Conservation (phyloP, 164 flowering plant species). For the Umbilicus rupestris region DNA sequence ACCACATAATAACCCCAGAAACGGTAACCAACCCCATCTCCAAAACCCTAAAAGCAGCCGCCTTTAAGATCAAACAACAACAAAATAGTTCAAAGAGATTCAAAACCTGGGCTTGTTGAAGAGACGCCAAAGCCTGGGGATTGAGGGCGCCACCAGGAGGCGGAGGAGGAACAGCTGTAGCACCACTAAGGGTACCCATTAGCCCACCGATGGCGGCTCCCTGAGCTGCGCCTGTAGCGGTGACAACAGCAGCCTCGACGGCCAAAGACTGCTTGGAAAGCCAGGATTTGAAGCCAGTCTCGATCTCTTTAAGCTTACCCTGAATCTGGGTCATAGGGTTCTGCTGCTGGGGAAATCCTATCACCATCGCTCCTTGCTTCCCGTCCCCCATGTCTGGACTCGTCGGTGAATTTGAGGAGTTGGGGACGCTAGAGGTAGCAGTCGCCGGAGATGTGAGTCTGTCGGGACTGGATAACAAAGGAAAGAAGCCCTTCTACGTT, state of each 20-base stretch:
- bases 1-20: not conserved
- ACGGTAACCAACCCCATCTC: not conserved
- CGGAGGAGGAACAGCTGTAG: constrained; percentile 41
- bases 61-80: not conserved
- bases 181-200: constrained; percentile 72
- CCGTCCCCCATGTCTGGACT: constrained; percentile 16
- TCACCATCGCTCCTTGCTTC: constrained; percentile 28
- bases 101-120: constrained; percentile 81
- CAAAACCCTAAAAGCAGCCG: not conserved
- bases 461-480: not conserved
- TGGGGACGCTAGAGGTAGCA: not conserved
- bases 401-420: not conserved
- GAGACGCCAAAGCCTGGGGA: constrained; percentile 72
- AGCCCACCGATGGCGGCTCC: constrained; percentile 85
- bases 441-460: not conserved
- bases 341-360: constrained; percentile 12
- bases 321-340: constrained; percentile 57
- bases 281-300: constrained; percentile 50
- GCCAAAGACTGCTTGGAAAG: constrained; percentile 69
- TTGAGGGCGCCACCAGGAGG: constrained; percentile 44
- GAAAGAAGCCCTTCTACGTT: too few relatives aligned
- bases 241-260: constrained; percentile 78
- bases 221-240: constrained; percentile 60
- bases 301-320: constrained; percentile 48
- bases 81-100: not conserved